Evolutionary conservation across 176 grass and related monocot species (phyloP).

Genomic region (Dactylis glomerata): DNA sequence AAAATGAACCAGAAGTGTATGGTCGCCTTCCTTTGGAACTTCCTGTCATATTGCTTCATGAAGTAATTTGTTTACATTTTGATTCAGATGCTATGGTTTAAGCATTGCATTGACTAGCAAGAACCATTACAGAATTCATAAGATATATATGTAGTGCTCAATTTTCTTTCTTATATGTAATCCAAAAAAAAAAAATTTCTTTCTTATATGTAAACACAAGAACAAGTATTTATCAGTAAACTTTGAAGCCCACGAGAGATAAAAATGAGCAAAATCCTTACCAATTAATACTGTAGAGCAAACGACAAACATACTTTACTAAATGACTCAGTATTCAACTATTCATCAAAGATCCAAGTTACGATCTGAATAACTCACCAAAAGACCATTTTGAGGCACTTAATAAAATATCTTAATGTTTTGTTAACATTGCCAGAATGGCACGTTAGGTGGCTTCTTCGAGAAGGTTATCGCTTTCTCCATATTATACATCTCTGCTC

Average conservation of each 20-base stretch:
- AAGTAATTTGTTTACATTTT: neutral
- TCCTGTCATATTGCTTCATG: neutral
- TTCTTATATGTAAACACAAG: neutral
- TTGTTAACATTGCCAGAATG: neutral
- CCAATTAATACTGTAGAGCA: neutral
- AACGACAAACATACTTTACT: neutral
- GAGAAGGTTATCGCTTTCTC: neutral
- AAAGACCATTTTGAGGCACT: neutral
- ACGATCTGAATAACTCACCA: neutral
- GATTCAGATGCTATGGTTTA: neutral
- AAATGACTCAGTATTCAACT: neutral
- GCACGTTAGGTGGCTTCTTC: neutral
- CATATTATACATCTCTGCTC: neutral
- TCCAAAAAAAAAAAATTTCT: too few relatives aligned
- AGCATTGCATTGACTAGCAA: neutral
- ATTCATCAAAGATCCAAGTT: neutral
- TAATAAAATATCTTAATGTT: neutral
- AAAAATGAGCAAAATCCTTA: neutral
- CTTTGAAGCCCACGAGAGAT: neutral
- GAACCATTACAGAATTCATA: neutral
- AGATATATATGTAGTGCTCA: neutral
- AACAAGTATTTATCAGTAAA: neutral
- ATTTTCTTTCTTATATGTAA: neutral
- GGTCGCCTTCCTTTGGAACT: neutral
- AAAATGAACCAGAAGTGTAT: neutral